Evolutionary conservation across 805 yeast species (phyloP).

Genomic region (Cyberlindnera misumaiensis): DNA sequence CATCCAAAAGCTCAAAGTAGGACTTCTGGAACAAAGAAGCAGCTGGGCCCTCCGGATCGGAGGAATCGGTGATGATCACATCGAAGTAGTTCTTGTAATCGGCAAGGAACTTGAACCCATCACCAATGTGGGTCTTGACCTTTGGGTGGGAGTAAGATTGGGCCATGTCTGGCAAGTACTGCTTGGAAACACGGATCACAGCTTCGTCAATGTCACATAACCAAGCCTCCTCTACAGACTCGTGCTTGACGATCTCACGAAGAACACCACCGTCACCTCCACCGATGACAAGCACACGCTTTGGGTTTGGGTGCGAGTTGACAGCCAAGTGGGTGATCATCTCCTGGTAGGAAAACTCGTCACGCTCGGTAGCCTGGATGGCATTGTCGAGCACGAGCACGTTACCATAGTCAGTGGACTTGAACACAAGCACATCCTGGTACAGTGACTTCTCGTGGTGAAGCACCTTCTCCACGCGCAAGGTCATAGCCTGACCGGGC

Average conservation of each 20-base stretch:
- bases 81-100: slow-evolving; percentile 83
- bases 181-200: slow-evolving; percentile 79
- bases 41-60: slow-evolving; percentile 99
- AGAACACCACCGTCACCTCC: slow-evolving; percentile 99
- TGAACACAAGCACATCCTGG: slow-evolving; percentile 91
- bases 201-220: slow-evolving; percentile 94
- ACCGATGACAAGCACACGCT: slow-evolving; percentile 89
- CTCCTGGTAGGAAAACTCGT: slow-evolving; percentile 96
- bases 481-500: slow-evolving; percentile 98
- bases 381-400: slow-evolving; percentile 92
- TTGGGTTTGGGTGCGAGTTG: slow-evolving; percentile 91
- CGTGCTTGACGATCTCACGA: slow-evolving; percentile 90
- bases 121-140: slow-evolving; percentile 86
- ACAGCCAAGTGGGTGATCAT: slow-evolving; percentile 94
- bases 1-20: slow-evolving; percentile 75
- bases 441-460: slow-evolving; percentile 81
- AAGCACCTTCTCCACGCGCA: slow-evolving; percentile 79
- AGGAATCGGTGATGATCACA: slow-evolving; percentile 93
- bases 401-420: slow-evolving; percentile 90
- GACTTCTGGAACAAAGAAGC: slow-evolving; percentile 88
- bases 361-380: slow-evolving; percentile 95
- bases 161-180: slow-evolving; percentile 84
- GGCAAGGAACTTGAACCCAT: slow-evolving; percentile 92
- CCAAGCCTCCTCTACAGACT: slow-evolving; percentile 77
- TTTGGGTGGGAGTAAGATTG: slow-evolving; percentile 81